Base-by-base conservation (phyloP, 768 basidiomycete genomes). In the Auriculariales sp. region DNA sequence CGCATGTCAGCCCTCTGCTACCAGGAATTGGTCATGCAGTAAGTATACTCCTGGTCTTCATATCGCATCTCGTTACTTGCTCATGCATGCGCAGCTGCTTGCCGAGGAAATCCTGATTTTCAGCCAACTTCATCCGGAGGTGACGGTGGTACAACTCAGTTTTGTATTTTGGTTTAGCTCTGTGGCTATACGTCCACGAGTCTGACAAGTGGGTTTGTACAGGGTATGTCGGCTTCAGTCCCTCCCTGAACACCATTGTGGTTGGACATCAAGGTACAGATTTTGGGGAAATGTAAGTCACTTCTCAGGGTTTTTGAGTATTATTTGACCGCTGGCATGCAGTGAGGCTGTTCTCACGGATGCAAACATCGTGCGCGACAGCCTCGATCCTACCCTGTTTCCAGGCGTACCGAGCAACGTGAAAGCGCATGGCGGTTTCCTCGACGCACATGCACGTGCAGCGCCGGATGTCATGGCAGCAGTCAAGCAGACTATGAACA, bases 261-360 rank as follows among this genome's bases (percentile, higher is more conserved):
- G 75, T 80, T 6, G 72, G 72, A 1, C 78, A 79, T 54, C 67
- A 81, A 57, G 79, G 79, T 14, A 80, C 79, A 4, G 74, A 81
- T 52, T 74, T 77, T 5, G 69, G 63, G 0, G 58, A 73, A 51
- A 55, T 81, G 78, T 78, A 54, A 59, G 69, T 49, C 6, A 30
- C 1, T 25, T 34, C 51, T 17, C 24, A 27, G 27, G 2, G 3
- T 4, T 14, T n/a, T 10, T 31, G 24, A 36, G 14, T 10, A 15
- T 17, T 25, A 42, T 5, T 35, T 49, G 28, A 15, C 42, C 30
- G 35, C n/a, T 42, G 19, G 5, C 31, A 6, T 47, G 4, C 48
- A 77, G 75, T 48, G 35, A 71, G n/a, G 68, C 78, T 2, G 62
- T 70, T 47, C 60, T 79, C 46, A 79, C 74, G 12, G 75, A 80